Conservation (phyloP, 2,329 filamentous ascomycete genomes). For the Pseudogymnoascus sp. region DNA sequence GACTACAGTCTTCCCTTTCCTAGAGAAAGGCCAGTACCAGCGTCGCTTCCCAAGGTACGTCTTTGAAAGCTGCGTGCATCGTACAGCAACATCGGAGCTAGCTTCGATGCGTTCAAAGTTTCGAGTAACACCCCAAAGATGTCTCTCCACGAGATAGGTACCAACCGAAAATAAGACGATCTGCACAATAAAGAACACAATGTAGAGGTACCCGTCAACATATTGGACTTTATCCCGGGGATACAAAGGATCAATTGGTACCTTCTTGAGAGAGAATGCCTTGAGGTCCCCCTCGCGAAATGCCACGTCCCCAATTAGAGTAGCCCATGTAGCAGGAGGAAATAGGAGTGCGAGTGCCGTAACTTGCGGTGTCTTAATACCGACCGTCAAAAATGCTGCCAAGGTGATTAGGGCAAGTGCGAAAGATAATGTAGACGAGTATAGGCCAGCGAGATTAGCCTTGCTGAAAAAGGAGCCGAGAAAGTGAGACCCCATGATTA, state of each 20-base stretch:
- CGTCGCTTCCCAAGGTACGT: conserved; percentile 19
- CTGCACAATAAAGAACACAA: conserved; percentile 53
- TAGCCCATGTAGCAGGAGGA: conserved; percentile 21
- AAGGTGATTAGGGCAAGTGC: conserved; percentile 54
- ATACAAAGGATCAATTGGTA: conserved; percentile 41
- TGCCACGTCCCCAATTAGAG: conserved; percentile 21
- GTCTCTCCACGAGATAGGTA: conserved; percentile 50
- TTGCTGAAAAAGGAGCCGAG: conserved; percentile 55
- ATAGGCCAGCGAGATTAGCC: conserved; percentile 56
- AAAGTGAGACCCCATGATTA: conserved; percentile 31
- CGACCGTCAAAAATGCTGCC: conserved; percentile 28
- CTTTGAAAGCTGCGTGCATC: conserved; percentile 21
- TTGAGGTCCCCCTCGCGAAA: conserved; percentile 14
- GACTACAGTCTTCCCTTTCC: conserved; percentile 38
- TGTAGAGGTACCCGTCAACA: conserved; percentile 47
- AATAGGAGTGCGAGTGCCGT: conserved; percentile 19
- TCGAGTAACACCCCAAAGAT: conserved; percentile 43
- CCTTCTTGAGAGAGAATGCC: background rate
- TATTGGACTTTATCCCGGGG: conserved; percentile 50
- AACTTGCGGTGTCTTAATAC: background rate
- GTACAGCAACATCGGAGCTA: conserved; percentile 21
- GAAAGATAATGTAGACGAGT: conserved; percentile 50
- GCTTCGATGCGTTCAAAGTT: conserved; percentile 24
- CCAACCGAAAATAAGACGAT: conserved; percentile 50
- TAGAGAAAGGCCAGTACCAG: conserved; percentile 24